Base-by-base conservation (phyloP, 83 land plant genomes). In the Thuja plicata region DNA sequence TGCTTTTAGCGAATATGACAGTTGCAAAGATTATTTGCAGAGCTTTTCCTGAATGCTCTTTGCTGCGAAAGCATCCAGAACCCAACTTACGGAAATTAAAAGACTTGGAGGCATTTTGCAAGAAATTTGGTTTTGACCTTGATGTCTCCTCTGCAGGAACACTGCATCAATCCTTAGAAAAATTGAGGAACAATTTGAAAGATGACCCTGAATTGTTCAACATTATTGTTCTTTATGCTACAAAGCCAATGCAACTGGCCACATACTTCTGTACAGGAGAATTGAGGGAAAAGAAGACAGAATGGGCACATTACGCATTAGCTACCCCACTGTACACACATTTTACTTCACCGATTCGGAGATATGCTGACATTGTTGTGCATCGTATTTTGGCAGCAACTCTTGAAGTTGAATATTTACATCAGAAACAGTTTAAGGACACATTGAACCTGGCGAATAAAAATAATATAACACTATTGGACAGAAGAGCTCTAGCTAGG, bases 341-440 rank as follows among this genome's bases (percentile, higher is more conserved):
- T 91, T 98, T 98, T 82, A 98, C 99, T 73, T 98, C 99, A 48
- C 99, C 99, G 57, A 90, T 98, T 34, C 98, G 99, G 10, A 91
- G 99, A 66, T 98, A 97, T 91, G 95, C 98, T 71, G 99, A 98
- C 88, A 92, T 98, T 77, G 85, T 98, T 35, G 99, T 98, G 17
- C 99, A 98, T 89, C 93, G 99, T 32, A 96, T 92, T 48, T 83
- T 98, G 90, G 90, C 94, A 79, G 99, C 99, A 38, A 95, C 90
- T 57, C 89, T 98, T 41, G 99, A 98, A 41, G 99, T 99, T 89
- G 99, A 97, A 87, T 87, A 92, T 70, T 84, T 89, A 9, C 91
- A 89, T 76, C 30, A 87, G 83, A 82, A 76, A 55, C 71, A 90
- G 87, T 76, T 79, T 45, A 50, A 40, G 48, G 46, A 37, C 50